Base-by-base conservation (phyloP, 257 asterid species). In the Salvia splendens region DNA sequence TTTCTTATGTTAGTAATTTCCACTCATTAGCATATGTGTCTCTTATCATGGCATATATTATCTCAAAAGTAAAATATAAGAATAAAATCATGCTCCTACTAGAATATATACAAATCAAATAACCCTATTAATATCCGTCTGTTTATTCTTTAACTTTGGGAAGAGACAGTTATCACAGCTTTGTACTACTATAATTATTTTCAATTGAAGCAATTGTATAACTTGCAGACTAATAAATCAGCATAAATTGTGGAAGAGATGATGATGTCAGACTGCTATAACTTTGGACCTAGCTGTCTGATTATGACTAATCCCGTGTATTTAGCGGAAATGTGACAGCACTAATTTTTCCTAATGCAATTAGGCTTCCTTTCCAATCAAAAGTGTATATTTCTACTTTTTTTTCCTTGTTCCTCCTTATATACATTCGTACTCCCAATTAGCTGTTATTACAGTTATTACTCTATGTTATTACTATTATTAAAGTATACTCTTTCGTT, bases 291-390 rank as follows among this genome's bases (percentile, higher is more conserved):
- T 8, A 36, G 64, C 32, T 58, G 48, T 58, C 48, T 35, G n/a
- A 58, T 58, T 36, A 41, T 11, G 51, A 61, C 66, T 17, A 61
- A 61, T 61, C 24, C 52, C 66, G 66, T 15, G 36, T 41, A 41
- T 41, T 61, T 41, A 61, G 51, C 51, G 65, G 63, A 57, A 56
- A 12, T 57, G 8, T 1, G 48, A 36, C 32, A 58, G 46, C 30
- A 33, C 16, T 5, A 28, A 8, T 12, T 24, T 54, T 11, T 30
- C 16, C 30, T 24, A 6, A 53, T 17, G 45, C 11, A 40, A 40
- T 40, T 40, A 8, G 45, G 24, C 7, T 6, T 47, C 20, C 15
- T 47, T 47, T 12, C 20, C 20, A 47, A 47, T n/a, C 20, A 5
- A 50, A 8, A 7, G 8, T 6, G 20, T 17, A 16, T 40, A 40